phyloP scores from a whole-genome alignment of 148 eudicot genomes.

The Camellia granthamiana region DNA sequence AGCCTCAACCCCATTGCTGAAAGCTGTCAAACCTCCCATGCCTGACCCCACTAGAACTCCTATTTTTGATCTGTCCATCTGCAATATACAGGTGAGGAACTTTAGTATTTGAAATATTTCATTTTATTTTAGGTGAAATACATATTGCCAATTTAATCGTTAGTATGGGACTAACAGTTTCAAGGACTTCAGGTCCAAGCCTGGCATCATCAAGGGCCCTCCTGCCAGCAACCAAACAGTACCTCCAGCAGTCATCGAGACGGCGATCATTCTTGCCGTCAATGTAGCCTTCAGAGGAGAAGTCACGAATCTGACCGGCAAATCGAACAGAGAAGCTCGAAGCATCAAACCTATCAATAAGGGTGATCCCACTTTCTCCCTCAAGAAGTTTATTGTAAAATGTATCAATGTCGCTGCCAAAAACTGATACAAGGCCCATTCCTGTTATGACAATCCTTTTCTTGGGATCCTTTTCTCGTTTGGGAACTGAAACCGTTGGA shows the following conservation, averaged over 20 bases:
- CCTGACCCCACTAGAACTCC: slow-evolving; percentile 59
- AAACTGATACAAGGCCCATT: slow-evolving; percentile 43
- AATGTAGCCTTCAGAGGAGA: slow-evolving; percentile 44
- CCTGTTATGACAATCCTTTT: slow-evolving; percentile 45
- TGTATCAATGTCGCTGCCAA: slow-evolving; percentile 34
- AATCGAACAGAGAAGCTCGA: slow-evolving; percentile 35
- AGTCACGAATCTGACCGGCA: slow-evolving; percentile 47
- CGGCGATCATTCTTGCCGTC: slow-evolving; percentile 54
- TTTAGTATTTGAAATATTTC: neutral
- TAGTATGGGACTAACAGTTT: slow-evolving; percentile 22
- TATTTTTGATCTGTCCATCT: slow-evolving; percentile 48
- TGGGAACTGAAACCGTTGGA: slow-evolving; percentile 34
- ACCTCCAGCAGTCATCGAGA: slow-evolving; percentile 43
- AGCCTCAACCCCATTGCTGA: slow-evolving; percentile 41
- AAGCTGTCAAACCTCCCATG: slow-evolving; percentile 49
- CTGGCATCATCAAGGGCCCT: slow-evolving; percentile 47
- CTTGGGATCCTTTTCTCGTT: slow-evolving; percentile 41
- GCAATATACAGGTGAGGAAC: slow-evolving; percentile 7
- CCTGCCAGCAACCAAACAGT: slow-evolving; percentile 50
- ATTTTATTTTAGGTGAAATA: neutral
- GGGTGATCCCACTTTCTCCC: slow-evolving; percentile 37
- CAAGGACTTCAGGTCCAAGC: slow-evolving; percentile 39
- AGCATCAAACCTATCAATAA: slow-evolving; percentile 42
- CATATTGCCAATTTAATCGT: neutral
- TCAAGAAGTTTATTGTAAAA: slow-evolving; percentile 37